Base-by-base conservation (phyloP, 2,329 filamentous ascomycete species). In the Calonectria ilicicola region DNA sequence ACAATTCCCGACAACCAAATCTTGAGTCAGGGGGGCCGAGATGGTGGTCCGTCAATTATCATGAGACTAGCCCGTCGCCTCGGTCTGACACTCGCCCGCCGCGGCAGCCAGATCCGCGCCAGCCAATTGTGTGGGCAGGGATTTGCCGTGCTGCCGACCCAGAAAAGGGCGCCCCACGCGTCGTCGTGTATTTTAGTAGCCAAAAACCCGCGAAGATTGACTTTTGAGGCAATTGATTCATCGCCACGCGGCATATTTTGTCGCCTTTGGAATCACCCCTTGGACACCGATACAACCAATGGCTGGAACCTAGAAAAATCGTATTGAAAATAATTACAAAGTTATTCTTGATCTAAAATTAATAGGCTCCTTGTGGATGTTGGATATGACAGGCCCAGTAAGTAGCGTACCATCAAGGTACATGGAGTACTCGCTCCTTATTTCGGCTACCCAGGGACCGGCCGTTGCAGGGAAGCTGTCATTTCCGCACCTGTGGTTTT, bases 291-390 rank as follows among this genome's bases (percentile, higher is more conserved):
- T 6, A 9, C 17, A 40, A 5, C 21, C 1, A 9, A 38, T 23
- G n/a, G 19, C 15, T 17, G 53, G 53, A 58, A 58, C 21, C 53
- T 23, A 21, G 17, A 17, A 58, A 58, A 40, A 40, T 58, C 21
- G n/a, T 58, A 58, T 58, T 58, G 14, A 58, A 58, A 40, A 40
- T 40, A 40, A 58, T 58, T 58, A 58, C 53, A 58, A 46, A 40
- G n/a, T 26, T 40, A 56, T 19, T 58, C 51, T 38, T 58, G 17
- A 27, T 23, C 14, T 46, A 23, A 58, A 58, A 58, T 58, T 23
- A 38, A 56, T 40, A 58, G 53, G 32, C 26, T 10, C 53, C 32
- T 21, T 40, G 14, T 58, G n/a, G 19, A 56, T 56, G 12, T 58
- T n/a, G 9, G 27, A 15, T 14, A 21, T 23, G 23, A 58, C n/a